Base-by-base conservation (phyloP, 371 early-diverging fungal species). In the Batkoa obscura region DNA sequence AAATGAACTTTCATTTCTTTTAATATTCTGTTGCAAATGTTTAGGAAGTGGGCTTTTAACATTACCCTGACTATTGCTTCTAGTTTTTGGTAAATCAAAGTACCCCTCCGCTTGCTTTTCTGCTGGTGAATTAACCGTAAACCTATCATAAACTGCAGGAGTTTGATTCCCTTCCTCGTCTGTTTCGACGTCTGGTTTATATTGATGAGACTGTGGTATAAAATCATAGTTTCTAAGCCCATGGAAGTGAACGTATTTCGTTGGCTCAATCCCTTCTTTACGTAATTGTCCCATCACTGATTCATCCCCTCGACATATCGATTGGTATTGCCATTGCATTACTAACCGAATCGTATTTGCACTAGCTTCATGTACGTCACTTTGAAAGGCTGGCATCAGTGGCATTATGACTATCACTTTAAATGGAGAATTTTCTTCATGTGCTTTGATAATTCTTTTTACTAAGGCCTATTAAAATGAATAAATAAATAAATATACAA, bases 371-470 rank as follows among this genome's bases (percentile, higher is more conserved):
- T 70, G 72, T 38, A 94, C 67, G 58, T 86, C 89, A 50, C 80
- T 85, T 50, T 85, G 85, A 66, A 93, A 93, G 10, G 88, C 92
- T 15, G 95, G 95, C 75, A 90, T 80, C 51, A 92, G 67, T 9
- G 95, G 95, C 73, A 94, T 85, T 36, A 94, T 61, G 37, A 95
- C 83, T 62, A 88, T 80, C 17, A 89, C 84, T 41, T 81, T 78
- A 72, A 91, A 93, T 45, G 76, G 75, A n/a, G 75, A 72, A 5
- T 68, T 64, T 9, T 81, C 73, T 45, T 71, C 59, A 54, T 85
- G 75, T 8, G 95, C 95, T 36, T 76, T 71, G 43, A 76, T 65
- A 47, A 94, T 87, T 41, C 92, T 76, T 41, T 83, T 73, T 2
- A 86, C 77, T 48, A 94, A 68, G 12, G 84, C 88, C 55, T 81